Percentiles rank a stretch among this genome's conserved stretches.
Conservation (phyloP, 331 rosid species). For the Telfairia occidentalis region DNA sequence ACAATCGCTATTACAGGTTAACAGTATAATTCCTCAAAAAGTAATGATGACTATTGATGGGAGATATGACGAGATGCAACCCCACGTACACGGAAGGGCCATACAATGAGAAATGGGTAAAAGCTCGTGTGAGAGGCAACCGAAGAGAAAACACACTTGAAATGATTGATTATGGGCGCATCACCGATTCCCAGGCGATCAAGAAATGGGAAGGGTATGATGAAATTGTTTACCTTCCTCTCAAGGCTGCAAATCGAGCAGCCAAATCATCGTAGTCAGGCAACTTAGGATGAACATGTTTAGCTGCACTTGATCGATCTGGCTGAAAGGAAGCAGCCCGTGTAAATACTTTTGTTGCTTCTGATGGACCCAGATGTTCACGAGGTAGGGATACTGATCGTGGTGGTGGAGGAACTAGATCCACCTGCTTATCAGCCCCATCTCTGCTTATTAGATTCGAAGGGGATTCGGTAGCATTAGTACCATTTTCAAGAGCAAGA, state of each 20-base stretch:
- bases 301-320: conserved; percentile 46
- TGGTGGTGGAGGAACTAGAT: conserved; percentile 19
- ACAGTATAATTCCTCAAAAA: neutral
- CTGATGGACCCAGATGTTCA: conserved; percentile 36
- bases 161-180: neutral
- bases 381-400: conserved; percentile 73
- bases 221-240: conserved; percentile 39
- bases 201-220: neutral
- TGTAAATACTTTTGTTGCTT: conserved; percentile 42
- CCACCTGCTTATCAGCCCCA: conserved; percentile 25
- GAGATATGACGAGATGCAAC: neutral
- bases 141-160: neutral
- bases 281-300: conserved; percentile 86
- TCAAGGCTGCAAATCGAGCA: conserved; percentile 72
- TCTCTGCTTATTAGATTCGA: conserved; percentile 24
- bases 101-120: neutral
- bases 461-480: conserved; percentile 22
- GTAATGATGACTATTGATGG: neutral
- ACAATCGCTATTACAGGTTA: conserved; percentile 7
- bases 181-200: neutral
- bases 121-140: conserved; percentile 1
- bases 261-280: conserved; percentile 88
- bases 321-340: conserved; percentile 89
- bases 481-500: conserved; percentile 32
- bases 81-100: neutral